Base-by-base conservation (phyloP, 1,284 basidiomycete species). In the Puccinia hordei region DNA sequence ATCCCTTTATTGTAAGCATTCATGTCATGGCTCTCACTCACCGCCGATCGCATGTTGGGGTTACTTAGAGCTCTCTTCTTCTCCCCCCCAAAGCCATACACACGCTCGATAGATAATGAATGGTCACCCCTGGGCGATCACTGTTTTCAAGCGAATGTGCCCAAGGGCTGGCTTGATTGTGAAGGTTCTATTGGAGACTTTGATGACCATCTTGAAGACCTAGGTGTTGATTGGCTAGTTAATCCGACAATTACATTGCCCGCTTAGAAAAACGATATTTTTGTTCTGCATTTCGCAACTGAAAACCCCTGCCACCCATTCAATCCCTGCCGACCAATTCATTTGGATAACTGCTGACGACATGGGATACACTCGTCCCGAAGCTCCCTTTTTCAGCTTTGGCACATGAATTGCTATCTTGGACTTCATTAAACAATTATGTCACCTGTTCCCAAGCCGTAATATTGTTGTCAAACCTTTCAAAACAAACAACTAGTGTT, bases 151-250 rank as follows among this genome's bases (percentile, higher is more conserved):
- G 46, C 46, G 30, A 49, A 46, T 35, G 4, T 71, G 2, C 68
- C 68, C n/a, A 33, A 49, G 46, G 49, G 35, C 30, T 71, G 68
- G 68, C n/a, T 51, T 30, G 3, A n/a, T 51, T 51, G 30, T 49
- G 22, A 71, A 33, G 30, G 38, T 35, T 65, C 41, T 2, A 77
- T 77, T 68, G 49, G 46, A 9, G 76, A 78, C n/a, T 78, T 78
- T 71, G 76, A 78, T 71, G 76, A 78, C 51, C 76, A 78, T 71
- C 66, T 78, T 15, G 66, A 78, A 55, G 76, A 78, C 41, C 38
- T 78, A 33, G 76, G 76, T 24, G 38, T 69, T 1, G 76, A 78
- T 71, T 78, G 76, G 76, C 76, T 78, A 17, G 66, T 77, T 19
- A 77, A 77, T 68, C 74, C 74, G 17, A 49, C 41, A 2, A 49